Evolutionary conservation across 768 basidiomycete genomes (phyloP).

Genomic region (Lactarius trivialis): DNA sequence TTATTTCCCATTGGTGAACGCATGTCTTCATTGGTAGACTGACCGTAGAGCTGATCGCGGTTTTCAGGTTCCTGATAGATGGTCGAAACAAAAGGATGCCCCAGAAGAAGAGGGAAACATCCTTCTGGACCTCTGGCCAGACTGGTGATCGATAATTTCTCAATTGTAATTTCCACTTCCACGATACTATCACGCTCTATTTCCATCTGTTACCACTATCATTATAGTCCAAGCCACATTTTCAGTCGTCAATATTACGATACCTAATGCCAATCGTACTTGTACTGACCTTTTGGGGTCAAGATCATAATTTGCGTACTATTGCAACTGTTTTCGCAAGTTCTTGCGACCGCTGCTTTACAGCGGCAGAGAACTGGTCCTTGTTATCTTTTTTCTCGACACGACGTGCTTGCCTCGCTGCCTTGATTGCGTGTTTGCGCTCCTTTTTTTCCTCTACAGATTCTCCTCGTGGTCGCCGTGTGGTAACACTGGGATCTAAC

Average conservation of each 20-base stretch:
- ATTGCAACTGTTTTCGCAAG: conserved; percentile 40
- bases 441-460: conserved; percentile 65
- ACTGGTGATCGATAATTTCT: conserved; percentile 31
- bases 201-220: not conserved
- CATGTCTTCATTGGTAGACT: not conserved
- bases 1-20: conserved; percentile 77
- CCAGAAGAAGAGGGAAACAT: conserved; percentile 63
- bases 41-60: conserved; percentile 9
- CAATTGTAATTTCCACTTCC: not conserved
- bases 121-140: conserved; percentile 36
- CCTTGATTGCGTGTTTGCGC: conserved; percentile 64
- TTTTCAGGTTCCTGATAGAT: conserved; percentile 73
- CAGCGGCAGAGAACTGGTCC: conserved; percentile 56
- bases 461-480: conserved; percentile 70
- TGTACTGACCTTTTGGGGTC: not conserved
- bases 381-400: conserved; percentile 60
- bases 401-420: conserved; percentile 56
- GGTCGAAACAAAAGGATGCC: conserved; percentile 81
- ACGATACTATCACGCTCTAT: not conserved
- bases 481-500: conserved; percentile 39
- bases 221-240: not conserved
- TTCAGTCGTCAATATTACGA: conserved; percentile 18
- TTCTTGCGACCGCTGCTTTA: conserved; percentile 49
- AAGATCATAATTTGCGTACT: conserved; percentile 28
- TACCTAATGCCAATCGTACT: conserved; percentile 3